Conservation (phyloP, 345 rosid species). For the Syzygium oleosum region DNA sequence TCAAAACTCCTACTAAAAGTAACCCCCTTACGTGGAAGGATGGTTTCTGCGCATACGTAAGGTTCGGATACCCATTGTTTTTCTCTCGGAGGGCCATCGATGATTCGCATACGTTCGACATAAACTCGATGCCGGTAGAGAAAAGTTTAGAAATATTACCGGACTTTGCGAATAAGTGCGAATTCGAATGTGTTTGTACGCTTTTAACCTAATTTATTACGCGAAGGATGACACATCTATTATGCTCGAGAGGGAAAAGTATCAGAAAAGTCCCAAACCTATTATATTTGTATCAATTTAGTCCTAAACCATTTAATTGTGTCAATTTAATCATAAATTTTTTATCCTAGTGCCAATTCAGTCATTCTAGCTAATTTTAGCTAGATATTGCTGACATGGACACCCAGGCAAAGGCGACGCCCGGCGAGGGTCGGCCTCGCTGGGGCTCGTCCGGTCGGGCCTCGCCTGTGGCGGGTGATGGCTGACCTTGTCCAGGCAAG, state of each 20-base stretch:
- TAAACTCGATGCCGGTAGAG: not conserved
- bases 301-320: no score
- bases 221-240: not conserved
- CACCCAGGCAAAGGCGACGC: no score
- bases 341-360: no score
- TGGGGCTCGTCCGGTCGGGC: no score
- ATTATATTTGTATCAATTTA: no score
- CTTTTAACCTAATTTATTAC: not conserved
- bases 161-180: fast-evolving
- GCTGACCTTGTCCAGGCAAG: no score
- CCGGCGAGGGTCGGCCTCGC: no score
- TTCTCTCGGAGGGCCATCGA: not conserved
- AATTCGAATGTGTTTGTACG: not conserved
- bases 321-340: no score
- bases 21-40: not conserved
- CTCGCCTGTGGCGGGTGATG: no score
- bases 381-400: no score
- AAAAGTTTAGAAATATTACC: not conserved
- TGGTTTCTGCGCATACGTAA: not conserved
- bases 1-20: not conserved
- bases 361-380: no score
- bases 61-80: not conserved
- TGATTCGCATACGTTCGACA: fast-evolving
- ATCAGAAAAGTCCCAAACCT: no score
- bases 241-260: not conserved